Conservation (phyloP, 1,284 basidiomycete species). For the Cutaneotrichosporon spelunceum region DNA sequence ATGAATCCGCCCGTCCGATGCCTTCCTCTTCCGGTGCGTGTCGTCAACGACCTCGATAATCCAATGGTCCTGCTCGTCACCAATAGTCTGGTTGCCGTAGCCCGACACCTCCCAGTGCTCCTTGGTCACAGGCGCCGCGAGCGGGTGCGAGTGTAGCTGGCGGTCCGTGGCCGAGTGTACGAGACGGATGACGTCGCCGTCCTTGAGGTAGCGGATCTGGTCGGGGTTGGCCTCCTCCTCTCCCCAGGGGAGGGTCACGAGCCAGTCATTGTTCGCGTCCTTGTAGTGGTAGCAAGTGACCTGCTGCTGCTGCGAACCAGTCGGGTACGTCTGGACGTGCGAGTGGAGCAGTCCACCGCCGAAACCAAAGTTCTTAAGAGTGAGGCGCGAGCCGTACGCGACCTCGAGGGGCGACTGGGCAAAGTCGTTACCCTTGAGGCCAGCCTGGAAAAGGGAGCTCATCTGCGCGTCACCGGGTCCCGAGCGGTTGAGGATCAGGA, state of each 20-base stretch:
- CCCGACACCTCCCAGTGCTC: slow-evolving; percentile 87
- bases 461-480: slow-evolving; percentile 97
- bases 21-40: slow-evolving; percentile 61
- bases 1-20: slow-evolving; percentile 64
- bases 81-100: slow-evolving; percentile 83
- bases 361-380: slow-evolving; percentile 96
- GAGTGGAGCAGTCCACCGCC: slow-evolving; percentile 95
- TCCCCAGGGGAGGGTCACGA: slow-evolving; percentile 71
- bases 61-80: slow-evolving; percentile 90
- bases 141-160: slow-evolving; percentile 88
- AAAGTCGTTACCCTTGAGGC: slow-evolving; percentile 91
- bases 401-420: slow-evolving; percentile 81
- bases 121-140: slow-evolving; percentile 86
- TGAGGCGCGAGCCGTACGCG: slow-evolving; percentile 84
- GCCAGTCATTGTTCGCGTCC: slow-evolving; percentile 94
- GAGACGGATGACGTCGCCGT: slow-evolving; percentile 78
- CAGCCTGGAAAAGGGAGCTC: slow-evolving; percentile 98
- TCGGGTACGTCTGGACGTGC: slow-evolving; percentile 89
- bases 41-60: slow-evolving; percentile 92
- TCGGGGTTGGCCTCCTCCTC: slow-evolving; percentile 59
- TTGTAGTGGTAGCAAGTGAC: slow-evolving; percentile 99
- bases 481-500: slow-evolving; percentile 86
- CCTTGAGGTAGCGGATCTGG: slow-evolving; percentile 64
- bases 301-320: slow-evolving; percentile 92
- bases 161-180: slow-evolving; percentile 76